Conservation (phyloP, 1,284 basidiomycete species). For the Marasmius sp. region DNA sequence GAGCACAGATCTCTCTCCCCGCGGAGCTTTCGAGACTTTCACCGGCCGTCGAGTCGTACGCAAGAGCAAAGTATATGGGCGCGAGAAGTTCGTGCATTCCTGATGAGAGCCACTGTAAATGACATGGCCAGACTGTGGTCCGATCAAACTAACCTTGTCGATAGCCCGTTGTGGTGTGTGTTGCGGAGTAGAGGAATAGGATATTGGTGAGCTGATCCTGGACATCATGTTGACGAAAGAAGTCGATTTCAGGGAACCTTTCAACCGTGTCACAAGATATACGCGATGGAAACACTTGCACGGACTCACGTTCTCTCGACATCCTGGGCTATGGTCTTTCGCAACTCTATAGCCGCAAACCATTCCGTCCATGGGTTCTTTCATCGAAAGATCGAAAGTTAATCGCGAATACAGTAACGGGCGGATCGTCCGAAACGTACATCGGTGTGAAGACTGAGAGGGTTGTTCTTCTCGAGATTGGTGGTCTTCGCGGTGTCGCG, state of each 20-base stretch:
- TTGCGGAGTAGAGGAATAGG: slow-evolving; percentile 78
- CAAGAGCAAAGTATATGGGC: slow-evolving; percentile 77
- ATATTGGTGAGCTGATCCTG: slow-evolving; percentile 83
- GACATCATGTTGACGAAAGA: slow-evolving; percentile 76
- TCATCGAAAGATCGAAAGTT: slow-evolving; percentile 2
- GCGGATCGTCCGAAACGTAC: slow-evolving; percentile 34
- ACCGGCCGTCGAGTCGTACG: slow-evolving; percentile 71
- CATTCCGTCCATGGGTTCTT: slow-evolving; percentile 92
- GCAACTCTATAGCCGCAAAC: slow-evolving; percentile 85
- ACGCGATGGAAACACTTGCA: slow-evolving; percentile 3
- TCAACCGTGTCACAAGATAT: slow-evolving; percentile 6
- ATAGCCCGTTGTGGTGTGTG: slow-evolving; percentile 82
- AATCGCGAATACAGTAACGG: slow-evolving; percentile 1
- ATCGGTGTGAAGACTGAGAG: slow-evolving; percentile 81
- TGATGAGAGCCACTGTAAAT: slow-evolving; percentile 14
- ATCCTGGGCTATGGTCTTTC: slow-evolving; percentile 87
- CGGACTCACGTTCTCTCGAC: slow-evolving; percentile 83
- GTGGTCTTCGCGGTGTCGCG: slow-evolving; percentile 31
- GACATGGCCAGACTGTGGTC: not conserved
- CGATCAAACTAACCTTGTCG: slow-evolving; percentile 59
- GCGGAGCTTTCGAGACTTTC: slow-evolving; percentile 36
- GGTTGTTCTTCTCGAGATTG: slow-evolving; percentile 78
- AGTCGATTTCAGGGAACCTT: slow-evolving; percentile 83
- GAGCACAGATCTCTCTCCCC: slow-evolving; percentile 57
- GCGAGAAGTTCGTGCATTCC: slow-evolving; percentile 95